Evolutionary conservation across 768 basidiomycete species (phyloP), one percentile per base, ranked within the genome.

Genomic region (Tephrocybe sp.): DNA sequence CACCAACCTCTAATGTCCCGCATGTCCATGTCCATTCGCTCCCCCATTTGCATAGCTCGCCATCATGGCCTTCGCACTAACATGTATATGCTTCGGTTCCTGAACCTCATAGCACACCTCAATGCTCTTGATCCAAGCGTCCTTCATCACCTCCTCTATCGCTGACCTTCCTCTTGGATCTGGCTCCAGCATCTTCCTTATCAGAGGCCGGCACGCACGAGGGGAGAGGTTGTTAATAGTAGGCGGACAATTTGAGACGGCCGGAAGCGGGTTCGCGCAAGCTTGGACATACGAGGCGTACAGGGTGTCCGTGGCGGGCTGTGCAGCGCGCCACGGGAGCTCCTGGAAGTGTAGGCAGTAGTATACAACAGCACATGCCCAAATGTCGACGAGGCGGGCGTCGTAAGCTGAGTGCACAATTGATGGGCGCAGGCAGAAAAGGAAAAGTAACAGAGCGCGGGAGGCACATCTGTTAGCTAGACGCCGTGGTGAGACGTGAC

Each of bases 281-380:
- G 83, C 81, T 11, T 77, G 61, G 0, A 74, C 79, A 65, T 98
- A 99, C 2, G 88, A 74, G 0, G 85, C 76, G 68, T 93, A 99
- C 9, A 96, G 80, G 8, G 78, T 68, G 65, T 99, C 96, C 8
- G 83, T 61, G 6, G 57, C 73, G 15, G 75, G 71, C 65, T 98
- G 95, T 28, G 96, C 96, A 2, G 88, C 91, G 52, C 95, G 89
- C 96, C 97, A 99, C 2, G 96, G 96, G 45, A 99, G 82, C 68
- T 99, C 96, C 67, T 93, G 90, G 77, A 97, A 97, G 69, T 93
- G 93, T 62, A 98, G 80, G 75, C 96, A 99, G 75, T 99, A 99
- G 73, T 96, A 98, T 60, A 99, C 95, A 58, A 99, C 83, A 15
- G 89, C 96, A 54, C 88, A 89, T 0, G 96, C 95, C 96, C 96